Base-by-base conservation (phyloP, 1,284 basidiomycete genomes). In the Cutaneotrichosporon sp. region DNA sequence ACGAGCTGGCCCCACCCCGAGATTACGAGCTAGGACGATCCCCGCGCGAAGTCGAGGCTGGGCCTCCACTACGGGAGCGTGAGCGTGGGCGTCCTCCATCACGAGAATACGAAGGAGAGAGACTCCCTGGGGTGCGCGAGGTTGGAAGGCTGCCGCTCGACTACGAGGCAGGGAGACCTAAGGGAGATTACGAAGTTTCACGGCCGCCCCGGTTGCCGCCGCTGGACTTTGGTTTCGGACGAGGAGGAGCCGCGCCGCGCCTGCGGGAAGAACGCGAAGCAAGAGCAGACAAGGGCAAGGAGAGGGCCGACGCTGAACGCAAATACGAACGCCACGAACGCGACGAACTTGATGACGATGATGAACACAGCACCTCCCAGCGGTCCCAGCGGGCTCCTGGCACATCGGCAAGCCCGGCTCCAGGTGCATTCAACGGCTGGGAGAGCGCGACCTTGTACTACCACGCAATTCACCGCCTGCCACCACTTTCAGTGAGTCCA, bases 381-480 rank as follows among this genome's bases (percentile, higher is more conserved):
- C 38, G 38, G 38, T 42, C 38, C 5, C 38, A 42, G 18, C 16
- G 16, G 18, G 18, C 38, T 20, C 7, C 38, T 42, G 38, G 18
- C 38, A 42, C 38, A 3, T 42, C 45, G 13, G 22, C 45, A 4
- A 46, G 45, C 24, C 24, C 45, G 13, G 22, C 24, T 7, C 24
- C 45, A 11, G 22, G 45, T 6, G 45, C 14, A 11, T 50, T 50
- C 18, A 31, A 50, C 47, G 47, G 47, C 7, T 50, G 47, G 27
- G 47, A 13, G 8, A 50, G 25, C 25, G 47, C 47, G 25, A 50
- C 24, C 27, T 16, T 50, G 47, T 50, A 50, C 47, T n/a, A 31
- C 27, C 47, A 50, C 14, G 47, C 47, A 31, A 50, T 50, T 27
- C 47, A 50, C 27, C 47, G 27, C 10, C 47, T 50, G 14, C 47